These are phyloP conservation scores for Clathrospora elynae DNA, from an alignment of 2,329 filamentous ascomycete genomes.

Conservation along the genomic window DNA sequence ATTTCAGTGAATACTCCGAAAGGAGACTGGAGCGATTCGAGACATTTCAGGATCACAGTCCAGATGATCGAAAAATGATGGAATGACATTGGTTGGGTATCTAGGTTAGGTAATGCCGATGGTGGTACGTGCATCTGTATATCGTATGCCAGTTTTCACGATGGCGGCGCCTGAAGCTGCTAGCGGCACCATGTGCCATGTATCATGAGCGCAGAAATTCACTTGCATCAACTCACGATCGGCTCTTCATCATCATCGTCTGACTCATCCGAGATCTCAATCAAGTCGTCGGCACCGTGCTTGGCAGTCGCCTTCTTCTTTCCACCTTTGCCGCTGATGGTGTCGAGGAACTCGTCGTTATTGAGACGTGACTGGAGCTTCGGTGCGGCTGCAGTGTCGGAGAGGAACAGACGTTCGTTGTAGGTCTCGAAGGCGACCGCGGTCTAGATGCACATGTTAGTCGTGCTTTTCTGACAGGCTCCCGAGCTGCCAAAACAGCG, in stretches of 20 bases:
- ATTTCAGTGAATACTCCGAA: too few relatives aligned
- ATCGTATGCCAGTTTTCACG: too few relatives aligned
- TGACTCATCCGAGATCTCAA: conserved; percentile 44
- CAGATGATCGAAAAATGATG: too few relatives aligned
- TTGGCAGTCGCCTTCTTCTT: conserved; percentile 47
- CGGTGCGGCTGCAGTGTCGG: conserved; percentile 49
- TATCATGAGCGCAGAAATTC: conserved; percentile 6
- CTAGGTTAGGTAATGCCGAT: too few relatives aligned
- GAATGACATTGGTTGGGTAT: too few relatives aligned
- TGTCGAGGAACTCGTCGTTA: conserved; percentile 66
- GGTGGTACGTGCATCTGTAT: too few relatives aligned
- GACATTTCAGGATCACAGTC: too few relatives aligned
- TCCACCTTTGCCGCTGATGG: conserved; percentile 56
- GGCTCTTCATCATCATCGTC: conserved; percentile 27
- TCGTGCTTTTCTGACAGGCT: neutral
- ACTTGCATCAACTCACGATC: conserved; percentile 11
- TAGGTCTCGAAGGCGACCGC: conserved; percentile 77
- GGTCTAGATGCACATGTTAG: conserved; percentile 48
- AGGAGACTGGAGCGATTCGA: too few relatives aligned
- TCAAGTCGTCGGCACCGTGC: conserved; percentile 28
- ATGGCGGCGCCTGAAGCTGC: conserved; percentile 2
- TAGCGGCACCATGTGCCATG: conserved; percentile 3
- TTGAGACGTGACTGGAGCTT: conserved; percentile 61
- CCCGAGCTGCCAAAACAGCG: neutral
- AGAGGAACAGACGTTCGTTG: conserved; percentile 70